Evolutionary conservation across 2,329 filamentous ascomycete genomes (phyloP).

Genomic region (Alternaria postmessia): DNA sequence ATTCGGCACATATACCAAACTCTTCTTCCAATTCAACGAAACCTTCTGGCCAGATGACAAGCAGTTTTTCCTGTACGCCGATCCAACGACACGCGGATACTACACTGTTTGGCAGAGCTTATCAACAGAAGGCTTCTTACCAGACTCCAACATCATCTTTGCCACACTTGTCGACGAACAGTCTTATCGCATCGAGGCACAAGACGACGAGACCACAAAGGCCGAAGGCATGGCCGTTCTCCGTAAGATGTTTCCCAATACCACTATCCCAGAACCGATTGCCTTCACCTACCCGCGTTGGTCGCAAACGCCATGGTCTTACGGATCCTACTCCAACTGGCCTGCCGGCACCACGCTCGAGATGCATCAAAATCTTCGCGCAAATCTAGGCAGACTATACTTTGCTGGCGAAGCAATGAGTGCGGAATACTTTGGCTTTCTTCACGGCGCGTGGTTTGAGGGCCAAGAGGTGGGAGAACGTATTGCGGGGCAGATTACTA

Average conservation of each 20-base stretch:
- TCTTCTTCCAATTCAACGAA: conserved; percentile 73
- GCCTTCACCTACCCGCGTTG: conserved; percentile 70
- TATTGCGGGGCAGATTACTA: conserved; percentile 40
- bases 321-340: conserved; percentile 74
- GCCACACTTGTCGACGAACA: conserved; percentile 67
- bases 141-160: conserved; percentile 71
- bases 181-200: conserved; percentile 66
- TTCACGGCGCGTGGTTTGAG: conserved; percentile 60
- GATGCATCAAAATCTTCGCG: conserved; percentile 72
- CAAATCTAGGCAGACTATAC: conserved; percentile 68
- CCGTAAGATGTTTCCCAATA: conserved; percentile 67
- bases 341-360: conserved; percentile 69
- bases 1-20: conserved; percentile 78
- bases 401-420: conserved; percentile 73
- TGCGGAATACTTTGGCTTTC: conserved; percentile 69
- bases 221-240: conserved; percentile 66
- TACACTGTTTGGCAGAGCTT: conserved; percentile 73
- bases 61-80: conserved; percentile 64
- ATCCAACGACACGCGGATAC: conserved; percentile 58
- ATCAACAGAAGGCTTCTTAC: conserved; percentile 64
- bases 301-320: conserved; percentile 60
- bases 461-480: conserved; percentile 43
- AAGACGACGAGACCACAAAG: conserved; percentile 66
- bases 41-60: conserved; percentile 69
- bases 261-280: conserved; percentile 65